A percentile compares a stretch with the other conserved stretches of the same genome.
Conservation (phyloP, 257 asterid genomes). For the Phtheirospermum japonicum region DNA sequence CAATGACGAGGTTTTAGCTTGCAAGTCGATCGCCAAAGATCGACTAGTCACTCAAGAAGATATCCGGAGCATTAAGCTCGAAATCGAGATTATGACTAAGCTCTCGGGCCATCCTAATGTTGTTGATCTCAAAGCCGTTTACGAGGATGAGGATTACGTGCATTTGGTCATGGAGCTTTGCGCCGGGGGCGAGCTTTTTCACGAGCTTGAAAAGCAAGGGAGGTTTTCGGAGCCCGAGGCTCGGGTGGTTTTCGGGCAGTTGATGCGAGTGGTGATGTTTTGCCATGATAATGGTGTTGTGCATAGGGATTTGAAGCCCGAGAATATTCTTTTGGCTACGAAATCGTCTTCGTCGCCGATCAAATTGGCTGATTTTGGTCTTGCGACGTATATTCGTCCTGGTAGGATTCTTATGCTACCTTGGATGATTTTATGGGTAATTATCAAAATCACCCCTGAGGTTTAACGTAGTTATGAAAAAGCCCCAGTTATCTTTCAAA, state of each 20-base stretch:
- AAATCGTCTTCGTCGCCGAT: constrained; percentile 67
- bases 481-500: neutral
- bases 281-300: constrained; percentile 79
- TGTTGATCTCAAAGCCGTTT: constrained; percentile 72
- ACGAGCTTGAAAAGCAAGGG: constrained; percentile 71
- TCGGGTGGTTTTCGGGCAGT: constrained; percentile 49
- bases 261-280: constrained; percentile 67
- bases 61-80: constrained; percentile 68
- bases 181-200: constrained; percentile 87
- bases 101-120: constrained; percentile 82
- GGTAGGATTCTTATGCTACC: constrained; percentile 31
- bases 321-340: constrained; percentile 67
- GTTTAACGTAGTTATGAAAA: neutral
- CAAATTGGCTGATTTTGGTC: constrained; percentile 83
- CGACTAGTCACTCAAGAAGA: constrained; percentile 69
- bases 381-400: constrained; percentile 64
- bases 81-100: constrained; percentile 77
- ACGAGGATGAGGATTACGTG: constrained; percentile 72
- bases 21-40: constrained; percentile 82
- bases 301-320: constrained; percentile 81
- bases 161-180: constrained; percentile 91
- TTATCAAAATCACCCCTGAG: neutral
- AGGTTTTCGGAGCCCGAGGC: constrained; percentile 71
- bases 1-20: constrained; percentile 68
- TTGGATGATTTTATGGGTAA: neutral